Conservation (phyloP, 495 filamentous ascomycete species). For the Penicillium subrubescens region DNA sequence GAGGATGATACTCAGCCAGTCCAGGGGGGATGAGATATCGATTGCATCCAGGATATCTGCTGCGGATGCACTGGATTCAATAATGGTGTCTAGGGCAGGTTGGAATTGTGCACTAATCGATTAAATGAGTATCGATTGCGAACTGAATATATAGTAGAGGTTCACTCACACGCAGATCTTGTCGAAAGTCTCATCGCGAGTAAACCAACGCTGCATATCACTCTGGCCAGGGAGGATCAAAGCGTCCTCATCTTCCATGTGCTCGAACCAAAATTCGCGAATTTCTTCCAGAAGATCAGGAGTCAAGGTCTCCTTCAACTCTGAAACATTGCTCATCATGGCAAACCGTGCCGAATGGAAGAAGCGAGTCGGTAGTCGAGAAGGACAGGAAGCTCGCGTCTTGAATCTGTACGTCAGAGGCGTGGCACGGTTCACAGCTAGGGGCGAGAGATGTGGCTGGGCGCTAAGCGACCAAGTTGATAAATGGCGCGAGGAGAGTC, state of each 20-base stretch:
- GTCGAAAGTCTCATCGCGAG: conserved; percentile 29
- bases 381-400: not conserved
- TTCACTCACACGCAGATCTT: conserved; percentile 31
- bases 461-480: not conserved
- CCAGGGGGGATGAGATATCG: conserved; percentile 17
- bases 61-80: conserved; percentile 20
- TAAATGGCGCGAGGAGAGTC: not conserved
- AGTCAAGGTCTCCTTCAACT: conserved; percentile 24
- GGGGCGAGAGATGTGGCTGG: not conserved
- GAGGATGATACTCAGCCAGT: conserved; percentile 32
- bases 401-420: not conserved
- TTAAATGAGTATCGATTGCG: not conserved
- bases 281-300: conserved; percentile 25
- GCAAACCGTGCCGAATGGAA: conserved; percentile 11
- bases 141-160: not conserved
- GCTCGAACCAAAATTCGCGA: conserved; percentile 29
- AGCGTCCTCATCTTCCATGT: conserved; percentile 16
- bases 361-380: not conserved
- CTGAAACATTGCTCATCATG: conserved; percentile 6
- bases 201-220: conserved; percentile 34
- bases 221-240: conserved; percentile 20
- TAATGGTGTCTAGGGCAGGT: conserved; percentile 28
- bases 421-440: not conserved
- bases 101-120: conserved; percentile 28
- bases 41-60: conserved; percentile 26